These are phyloP conservation scores for Paratinospora sagittata DNA, from an alignment of 164 flowering plant genomes.

Conservation along the genomic window DNA sequence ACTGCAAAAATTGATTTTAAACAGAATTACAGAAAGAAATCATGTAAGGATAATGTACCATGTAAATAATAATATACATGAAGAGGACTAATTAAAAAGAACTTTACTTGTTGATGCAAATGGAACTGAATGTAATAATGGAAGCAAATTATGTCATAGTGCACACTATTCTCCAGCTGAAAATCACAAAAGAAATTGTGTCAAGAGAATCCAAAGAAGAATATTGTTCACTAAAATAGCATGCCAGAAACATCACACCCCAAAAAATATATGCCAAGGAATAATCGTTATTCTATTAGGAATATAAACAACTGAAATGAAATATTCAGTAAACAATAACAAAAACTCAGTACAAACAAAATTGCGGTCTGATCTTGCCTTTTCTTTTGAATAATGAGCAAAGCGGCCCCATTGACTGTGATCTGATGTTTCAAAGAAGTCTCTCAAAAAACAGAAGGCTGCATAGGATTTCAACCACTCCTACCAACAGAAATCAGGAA, in stretches of 20 bases:
- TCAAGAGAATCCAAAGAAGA: conserved; percentile 6
- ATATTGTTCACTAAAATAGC: not conserved
- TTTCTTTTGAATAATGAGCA: conserved; percentile 58
- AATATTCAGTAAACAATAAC: not conserved
- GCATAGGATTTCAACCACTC: conserved; percentile 98
- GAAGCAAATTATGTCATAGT: conserved; percentile 69
- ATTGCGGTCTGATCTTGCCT: conserved; percentile 33
- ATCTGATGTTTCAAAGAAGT: conserved; percentile 95
- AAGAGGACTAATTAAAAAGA: not conserved
- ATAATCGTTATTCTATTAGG: not conserved
- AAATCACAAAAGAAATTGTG: conserved; percentile 9
- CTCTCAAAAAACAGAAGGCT: conserved; percentile 88
- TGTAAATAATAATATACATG: not conserved
- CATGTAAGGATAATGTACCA: not conserved
- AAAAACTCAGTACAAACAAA: not conserved
- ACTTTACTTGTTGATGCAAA: conserved; percentile 33
- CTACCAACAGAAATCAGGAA: conserved; percentile 28
- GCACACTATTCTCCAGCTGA: conserved; percentile 88
- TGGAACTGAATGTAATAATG: conserved; percentile 89
- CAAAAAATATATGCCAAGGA: not conserved
- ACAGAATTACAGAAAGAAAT: not conserved
- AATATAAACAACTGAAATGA: not conserved
- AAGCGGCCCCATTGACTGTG: conserved; percentile 97
- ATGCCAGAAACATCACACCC: not conserved
- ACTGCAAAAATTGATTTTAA: conserved; percentile 30